A percentile compares a stretch with the other conserved stretches of the same genome.
Evolutionary conservation across 345 rosid species (phyloP).

Genomic region (Stellera chamaejasme): DNA sequence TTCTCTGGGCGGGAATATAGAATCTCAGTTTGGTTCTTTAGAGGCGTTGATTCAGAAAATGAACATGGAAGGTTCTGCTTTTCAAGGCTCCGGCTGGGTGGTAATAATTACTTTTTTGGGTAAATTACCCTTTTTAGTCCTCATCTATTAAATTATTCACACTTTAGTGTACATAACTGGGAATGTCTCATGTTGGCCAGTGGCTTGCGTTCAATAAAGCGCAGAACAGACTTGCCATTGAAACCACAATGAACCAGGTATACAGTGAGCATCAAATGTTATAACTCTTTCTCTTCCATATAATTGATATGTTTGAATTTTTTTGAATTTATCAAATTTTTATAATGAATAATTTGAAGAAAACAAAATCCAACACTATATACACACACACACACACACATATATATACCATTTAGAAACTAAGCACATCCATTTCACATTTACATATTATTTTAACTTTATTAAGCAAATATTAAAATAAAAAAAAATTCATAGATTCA

Average conservation of each 20-base stretch:
- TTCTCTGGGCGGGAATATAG: conserved; percentile 50
- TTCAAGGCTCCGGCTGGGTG: conserved; percentile 79
- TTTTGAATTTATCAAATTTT: not conserved
- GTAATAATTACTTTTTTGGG: conserved; percentile 17
- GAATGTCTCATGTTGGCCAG: conserved; percentile 13
- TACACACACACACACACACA: too few species aligned
- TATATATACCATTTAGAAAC: too few species aligned
- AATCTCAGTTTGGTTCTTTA: conserved; percentile 43
- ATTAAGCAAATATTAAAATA: not conserved
- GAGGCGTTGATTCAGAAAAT: conserved; percentile 40
- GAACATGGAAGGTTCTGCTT: conserved; percentile 49
- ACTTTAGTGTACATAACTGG: not conserved
- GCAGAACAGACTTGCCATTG: conserved; percentile 46
- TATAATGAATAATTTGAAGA: not conserved
- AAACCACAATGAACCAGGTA: conserved; percentile 65
- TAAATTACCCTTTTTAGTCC: too few species aligned
- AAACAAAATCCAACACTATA: too few species aligned
- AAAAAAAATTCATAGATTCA: not conserved
- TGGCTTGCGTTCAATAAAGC: conserved; percentile 60
- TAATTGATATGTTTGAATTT: not conserved
- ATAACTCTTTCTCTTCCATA: not conserved
- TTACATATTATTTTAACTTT: not conserved
- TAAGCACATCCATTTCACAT: not conserved
- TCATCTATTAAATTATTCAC: too few species aligned
- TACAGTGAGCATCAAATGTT: not conserved